A percentile compares a stretch with the other conserved stretches of the same genome.
Evolutionary conservation across 768 basidiomycete species (phyloP).

Genomic region (Kwoniella sp.): DNA sequence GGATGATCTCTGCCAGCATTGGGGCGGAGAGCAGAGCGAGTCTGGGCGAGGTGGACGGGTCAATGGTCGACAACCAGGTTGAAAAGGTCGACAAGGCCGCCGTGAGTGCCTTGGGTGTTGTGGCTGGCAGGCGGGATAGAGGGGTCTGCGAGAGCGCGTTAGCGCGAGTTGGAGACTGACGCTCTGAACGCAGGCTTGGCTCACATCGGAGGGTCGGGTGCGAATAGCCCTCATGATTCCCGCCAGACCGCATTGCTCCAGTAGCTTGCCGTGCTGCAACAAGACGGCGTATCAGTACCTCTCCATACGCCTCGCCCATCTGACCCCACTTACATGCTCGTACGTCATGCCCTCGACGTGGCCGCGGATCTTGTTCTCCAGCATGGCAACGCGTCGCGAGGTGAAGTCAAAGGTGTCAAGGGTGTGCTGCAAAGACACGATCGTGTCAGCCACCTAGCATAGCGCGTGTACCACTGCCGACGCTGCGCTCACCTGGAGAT

Average conservation of each 20-base stretch:
- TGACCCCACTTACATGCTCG: constrained; percentile 67
- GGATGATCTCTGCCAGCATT: constrained; percentile 63
- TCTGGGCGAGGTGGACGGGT: constrained; percentile 70
- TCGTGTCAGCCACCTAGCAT: too few species aligned
- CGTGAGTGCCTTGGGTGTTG: constrained; percentile 63
- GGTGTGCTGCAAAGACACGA: constrained; percentile 30
- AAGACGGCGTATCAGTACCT: neutral
- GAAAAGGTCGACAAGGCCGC: constrained; percentile 65
- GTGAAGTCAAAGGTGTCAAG: constrained; percentile 46
- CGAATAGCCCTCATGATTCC: constrained; percentile 51
- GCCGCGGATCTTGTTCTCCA: constrained; percentile 62
- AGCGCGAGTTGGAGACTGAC: neutral
- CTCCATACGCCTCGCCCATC: neutral
- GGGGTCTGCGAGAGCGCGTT: constrained; percentile 56
- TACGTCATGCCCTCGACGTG: constrained; percentile 64
- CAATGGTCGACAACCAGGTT: constrained; percentile 73
- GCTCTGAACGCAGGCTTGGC: constrained; percentile 4
- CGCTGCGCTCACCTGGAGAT: constrained; percentile 66
- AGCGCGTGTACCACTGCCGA: too few species aligned
- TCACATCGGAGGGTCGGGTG: constrained; percentile 48
- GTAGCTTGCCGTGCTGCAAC: constrained; percentile 48
- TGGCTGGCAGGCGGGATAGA: constrained; percentile 67
- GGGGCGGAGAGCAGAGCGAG: constrained; percentile 69
- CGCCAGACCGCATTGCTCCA: constrained; percentile 53
- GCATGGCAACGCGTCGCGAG: constrained; percentile 53